Conservation (phyloP, 1,284 basidiomycete species). For the Marasmius sp. region DNA sequence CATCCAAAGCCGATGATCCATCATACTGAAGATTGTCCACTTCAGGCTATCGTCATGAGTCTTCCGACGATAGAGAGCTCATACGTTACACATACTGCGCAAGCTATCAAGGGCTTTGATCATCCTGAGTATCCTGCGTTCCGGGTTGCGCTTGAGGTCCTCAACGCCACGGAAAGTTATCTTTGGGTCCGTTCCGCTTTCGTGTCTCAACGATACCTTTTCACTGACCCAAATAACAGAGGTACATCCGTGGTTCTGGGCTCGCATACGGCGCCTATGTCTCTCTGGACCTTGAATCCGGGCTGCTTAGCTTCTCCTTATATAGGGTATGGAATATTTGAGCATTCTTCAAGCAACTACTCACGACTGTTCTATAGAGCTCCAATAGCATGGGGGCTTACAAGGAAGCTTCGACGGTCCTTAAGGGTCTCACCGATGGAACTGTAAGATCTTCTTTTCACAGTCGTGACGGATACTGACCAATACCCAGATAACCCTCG, state of each 20-base stretch:
- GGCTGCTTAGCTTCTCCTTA: constrained; percentile 78
- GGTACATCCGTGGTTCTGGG: constrained; percentile 87
- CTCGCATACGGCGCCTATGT: constrained; percentile 92
- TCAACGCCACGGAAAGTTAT: constrained; percentile 94
- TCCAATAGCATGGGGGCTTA: constrained; percentile 88
- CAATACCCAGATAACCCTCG: constrained; percentile 70
- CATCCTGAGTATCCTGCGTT: constrained; percentile 87
- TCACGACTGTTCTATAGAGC: constrained; percentile 50
- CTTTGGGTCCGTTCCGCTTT: constrained; percentile 70
- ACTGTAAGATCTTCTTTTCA: constrained; percentile 54
- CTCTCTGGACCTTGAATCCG: constrained; percentile 78
- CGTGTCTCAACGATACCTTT: background rate
- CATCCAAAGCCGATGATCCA: background rate
- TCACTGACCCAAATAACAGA: constrained; percentile 37
- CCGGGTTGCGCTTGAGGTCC: constrained; percentile 80
- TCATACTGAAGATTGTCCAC: constrained; percentile 12
- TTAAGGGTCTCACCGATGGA: constrained; percentile 76
- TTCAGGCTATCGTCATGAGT: constrained; percentile 81
- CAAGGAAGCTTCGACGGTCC: constrained; percentile 75
- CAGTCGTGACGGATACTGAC: background rate
- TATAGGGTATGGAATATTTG: constrained; percentile 63
- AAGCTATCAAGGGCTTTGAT: constrained; percentile 76
- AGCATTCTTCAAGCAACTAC: background rate
- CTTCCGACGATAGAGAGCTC: constrained; percentile 95
- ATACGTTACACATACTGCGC: constrained; percentile 81